Conservation (phyloP, 495 filamentous ascomycete species). For the Lophiostoma macrostomum region DNA sequence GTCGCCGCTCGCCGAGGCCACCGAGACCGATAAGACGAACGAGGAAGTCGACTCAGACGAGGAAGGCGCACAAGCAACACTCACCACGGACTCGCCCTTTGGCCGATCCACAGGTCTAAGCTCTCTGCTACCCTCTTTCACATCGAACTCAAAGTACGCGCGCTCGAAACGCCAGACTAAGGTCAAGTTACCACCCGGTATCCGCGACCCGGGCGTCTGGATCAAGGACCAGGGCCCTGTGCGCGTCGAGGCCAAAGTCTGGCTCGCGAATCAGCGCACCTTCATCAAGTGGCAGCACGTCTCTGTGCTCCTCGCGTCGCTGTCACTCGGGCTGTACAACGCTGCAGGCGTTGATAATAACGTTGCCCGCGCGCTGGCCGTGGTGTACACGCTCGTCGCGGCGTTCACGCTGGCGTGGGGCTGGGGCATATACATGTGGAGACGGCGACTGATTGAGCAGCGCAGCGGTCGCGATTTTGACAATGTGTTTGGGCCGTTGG, state of each 20-base stretch:
- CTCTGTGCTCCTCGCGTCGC: slow-evolving; percentile 72
- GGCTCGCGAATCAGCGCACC: slow-evolving; percentile 96
- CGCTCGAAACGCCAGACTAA: slow-evolving; percentile 46
- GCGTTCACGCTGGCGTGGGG: slow-evolving; percentile 84
- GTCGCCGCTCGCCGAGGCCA: slow-evolving; percentile 12
- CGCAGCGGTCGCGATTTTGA: slow-evolving; percentile 92
- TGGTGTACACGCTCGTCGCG: slow-evolving; percentile 79
- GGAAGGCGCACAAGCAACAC: slow-evolving; percentile 33
- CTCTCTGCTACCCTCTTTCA: slow-evolving; percentile 68
- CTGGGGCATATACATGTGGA: slow-evolving; percentile 71
- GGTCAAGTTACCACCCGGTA: slow-evolving; percentile 69
- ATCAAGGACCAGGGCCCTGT: slow-evolving; percentile 92
- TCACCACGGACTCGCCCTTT: slow-evolving; percentile 24
- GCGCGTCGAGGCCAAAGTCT: slow-evolving; percentile 92
- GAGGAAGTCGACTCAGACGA: slow-evolving; percentile 47
- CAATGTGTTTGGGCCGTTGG: slow-evolving; percentile 74
- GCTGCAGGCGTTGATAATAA: slow-evolving; percentile 70
- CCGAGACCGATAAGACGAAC: slow-evolving; percentile 35
- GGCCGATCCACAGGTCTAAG: slow-evolving; percentile 45
- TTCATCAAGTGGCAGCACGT: slow-evolving; percentile 99
- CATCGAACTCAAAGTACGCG: slow-evolving; percentile 66
- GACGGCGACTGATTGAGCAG: slow-evolving; percentile 73
- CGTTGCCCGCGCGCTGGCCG: slow-evolving; percentile 69
- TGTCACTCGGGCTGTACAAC: slow-evolving; percentile 83
- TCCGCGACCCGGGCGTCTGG: slow-evolving; percentile 75